Conservation (phyloP, 305 asterid species). For the Fraxinus floribunda region DNA sequence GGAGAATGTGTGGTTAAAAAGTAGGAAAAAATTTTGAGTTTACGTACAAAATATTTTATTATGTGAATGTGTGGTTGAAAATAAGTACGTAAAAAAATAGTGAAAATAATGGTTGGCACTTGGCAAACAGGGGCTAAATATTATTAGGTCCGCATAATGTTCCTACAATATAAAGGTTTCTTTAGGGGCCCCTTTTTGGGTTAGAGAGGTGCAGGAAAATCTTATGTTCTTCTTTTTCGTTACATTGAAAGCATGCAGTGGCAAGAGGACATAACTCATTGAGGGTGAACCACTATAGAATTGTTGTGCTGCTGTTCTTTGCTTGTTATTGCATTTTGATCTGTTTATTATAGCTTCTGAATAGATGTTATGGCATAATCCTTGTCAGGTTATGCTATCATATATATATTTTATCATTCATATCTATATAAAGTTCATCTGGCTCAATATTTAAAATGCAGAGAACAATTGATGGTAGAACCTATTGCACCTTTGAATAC, state of each 20-base stretch:
- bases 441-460: conserved; percentile 34
- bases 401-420: not conserved
- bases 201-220: not conserved
- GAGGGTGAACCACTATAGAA: not conserved
- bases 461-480: conserved; percentile 68
- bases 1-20: no score
- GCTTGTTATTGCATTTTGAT: not conserved
- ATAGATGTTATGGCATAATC: not conserved
- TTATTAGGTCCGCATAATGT: not conserved
- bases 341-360: not conserved
- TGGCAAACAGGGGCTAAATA: no score
- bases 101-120: no score
- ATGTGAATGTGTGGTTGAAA: no score
- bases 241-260: not conserved
- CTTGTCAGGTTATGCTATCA: not conserved
- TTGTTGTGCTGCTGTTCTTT: not conserved
- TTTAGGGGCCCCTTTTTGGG: not conserved
- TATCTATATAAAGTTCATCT: not conserved
- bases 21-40: no score
- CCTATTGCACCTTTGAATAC: conserved; percentile 76
- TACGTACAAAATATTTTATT: no score
- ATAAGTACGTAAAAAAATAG: no score
- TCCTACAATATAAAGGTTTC: not conserved
- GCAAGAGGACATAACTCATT: not conserved
- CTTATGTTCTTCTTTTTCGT: not conserved